Evolutionary conservation across 148 eudicot genomes (phyloP).

Genomic region (Rhododendron kiyosumense): DNA sequence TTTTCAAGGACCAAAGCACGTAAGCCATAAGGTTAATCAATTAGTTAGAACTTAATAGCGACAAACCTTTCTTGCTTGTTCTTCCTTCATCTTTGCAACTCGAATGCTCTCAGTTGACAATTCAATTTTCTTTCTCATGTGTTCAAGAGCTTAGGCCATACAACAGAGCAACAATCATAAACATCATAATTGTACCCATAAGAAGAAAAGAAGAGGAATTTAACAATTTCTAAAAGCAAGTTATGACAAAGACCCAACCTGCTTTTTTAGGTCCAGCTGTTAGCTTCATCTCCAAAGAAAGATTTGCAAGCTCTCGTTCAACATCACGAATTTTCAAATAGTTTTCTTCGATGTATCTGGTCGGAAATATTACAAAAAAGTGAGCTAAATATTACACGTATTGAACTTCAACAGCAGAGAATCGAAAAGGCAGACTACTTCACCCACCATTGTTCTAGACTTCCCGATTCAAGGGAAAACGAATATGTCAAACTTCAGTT

Average conservation of each 20-base stretch:
- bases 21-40: not conserved
- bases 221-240: not conserved
- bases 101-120: constrained; percentile 76
- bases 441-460: not conserved
- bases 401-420: not conserved
- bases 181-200: not conserved
- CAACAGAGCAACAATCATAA: constrained; percentile 7
- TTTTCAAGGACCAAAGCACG: not conserved
- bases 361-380: not conserved
- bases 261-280: constrained; percentile 96
- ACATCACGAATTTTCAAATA: constrained; percentile 94
- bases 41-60: not conserved
- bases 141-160: constrained; percentile 68
- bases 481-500: not conserved
- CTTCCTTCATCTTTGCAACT: constrained; percentile 77
- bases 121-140: constrained; percentile 92
- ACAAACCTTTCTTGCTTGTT: constrained; percentile 67
- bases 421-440: not conserved
- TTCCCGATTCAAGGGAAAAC: not conserved
- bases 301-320: constrained; percentile 81
- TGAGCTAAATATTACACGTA: not conserved
- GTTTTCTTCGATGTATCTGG: constrained; percentile 89
- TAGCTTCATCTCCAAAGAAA: constrained; percentile 82
- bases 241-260: constrained; percentile 34
- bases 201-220: not conserved